phyloP scores from a whole-genome alignment of 208 protist genomes.

The Leishmania lainsoni region DNA sequence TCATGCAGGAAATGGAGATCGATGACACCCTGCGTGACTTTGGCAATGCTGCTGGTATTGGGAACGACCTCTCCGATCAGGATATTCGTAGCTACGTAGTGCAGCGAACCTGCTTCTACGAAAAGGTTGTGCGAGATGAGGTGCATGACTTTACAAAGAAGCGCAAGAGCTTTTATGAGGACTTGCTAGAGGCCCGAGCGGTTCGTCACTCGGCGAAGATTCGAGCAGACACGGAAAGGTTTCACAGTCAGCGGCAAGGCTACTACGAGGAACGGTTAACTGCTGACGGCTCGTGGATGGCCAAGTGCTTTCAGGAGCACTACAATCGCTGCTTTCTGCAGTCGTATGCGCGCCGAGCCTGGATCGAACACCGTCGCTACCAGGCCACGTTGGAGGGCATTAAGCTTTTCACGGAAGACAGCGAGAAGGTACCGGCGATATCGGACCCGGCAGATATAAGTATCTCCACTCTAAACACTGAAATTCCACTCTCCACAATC shows the following conservation, averaged over 20 bases:
- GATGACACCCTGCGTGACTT: slow-evolving; percentile 38
- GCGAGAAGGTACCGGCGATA: slow-evolving; percentile 23
- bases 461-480: slow-evolving; percentile 16
- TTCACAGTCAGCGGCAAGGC: slow-evolving; percentile 24
- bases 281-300: slow-evolving; percentile 42
- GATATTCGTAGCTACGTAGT: slow-evolving; percentile 53
- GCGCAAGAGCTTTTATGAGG: slow-evolving; percentile 55
- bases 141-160: slow-evolving; percentile 36
- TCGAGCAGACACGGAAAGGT: slow-evolving; percentile 46
- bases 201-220: slow-evolving; percentile 52
- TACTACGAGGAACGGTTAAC: slow-evolving; percentile 45
- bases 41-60: slow-evolving; percentile 27
- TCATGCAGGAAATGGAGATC: slow-evolving; percentile 32
- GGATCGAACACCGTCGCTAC: slow-evolving; percentile 35
- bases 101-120: slow-evolving; percentile 47
- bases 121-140: slow-evolving; percentile 46
- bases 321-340: slow-evolving; percentile 62
- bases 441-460: slow-evolving; percentile 29
- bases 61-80: slow-evolving; percentile 47
- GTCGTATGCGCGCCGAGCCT: slow-evolving; percentile 44
- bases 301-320: slow-evolving; percentile 47
- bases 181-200: slow-evolving; percentile 45
- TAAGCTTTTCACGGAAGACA: slow-evolving; percentile 21
- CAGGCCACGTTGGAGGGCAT: slow-evolving; percentile 25
- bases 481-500: slow-evolving; percentile 36